Evolutionary conservation across 129 eudicot genomes (phyloP).

Genomic region (Escallonia rubra): DNA sequence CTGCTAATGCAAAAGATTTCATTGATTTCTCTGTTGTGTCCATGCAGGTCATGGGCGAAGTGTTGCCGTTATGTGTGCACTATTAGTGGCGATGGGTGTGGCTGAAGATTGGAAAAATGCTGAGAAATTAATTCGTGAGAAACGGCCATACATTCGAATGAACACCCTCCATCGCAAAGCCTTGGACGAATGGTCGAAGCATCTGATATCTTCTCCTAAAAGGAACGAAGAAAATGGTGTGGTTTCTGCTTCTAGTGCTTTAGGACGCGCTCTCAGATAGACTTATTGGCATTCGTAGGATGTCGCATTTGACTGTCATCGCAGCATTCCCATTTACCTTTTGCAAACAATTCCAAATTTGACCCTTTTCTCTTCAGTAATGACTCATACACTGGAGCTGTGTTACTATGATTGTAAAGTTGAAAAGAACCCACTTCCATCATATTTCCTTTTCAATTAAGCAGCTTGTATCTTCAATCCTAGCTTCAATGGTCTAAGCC

Average conservation of each 20-base stretch:
- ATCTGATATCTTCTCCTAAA: constrained; percentile 56
- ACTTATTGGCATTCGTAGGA: no score
- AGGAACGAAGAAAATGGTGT: constrained; percentile 6
- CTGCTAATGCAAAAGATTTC: no score
- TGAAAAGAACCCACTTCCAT: no score
- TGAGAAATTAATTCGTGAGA: constrained; percentile 55
- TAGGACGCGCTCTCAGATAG: constrained; percentile 4
- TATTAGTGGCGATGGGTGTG: constrained; percentile 69
- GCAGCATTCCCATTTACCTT: no score
- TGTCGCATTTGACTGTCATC: no score
- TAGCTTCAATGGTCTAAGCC: no score
- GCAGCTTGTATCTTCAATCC: no score
- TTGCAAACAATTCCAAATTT: no score
- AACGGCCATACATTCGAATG: constrained; percentile 74
- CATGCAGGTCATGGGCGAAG: constrained; percentile 84
- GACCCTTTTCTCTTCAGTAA: no score
- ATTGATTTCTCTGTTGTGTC: neutral
- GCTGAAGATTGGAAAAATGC: constrained; percentile 89
- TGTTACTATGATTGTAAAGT: no score
- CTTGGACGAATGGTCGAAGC: constrained; percentile 83
- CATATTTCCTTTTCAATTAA: no score
- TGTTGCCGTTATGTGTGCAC: constrained; percentile 83
- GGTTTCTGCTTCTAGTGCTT: constrained; percentile 5
- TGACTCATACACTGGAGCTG: no score
- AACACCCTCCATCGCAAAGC: constrained; percentile 73